Evolutionary conservation across 2,329 filamentous ascomycete species (phyloP).

Genomic region (Macroventuria anomochaeta): DNA sequence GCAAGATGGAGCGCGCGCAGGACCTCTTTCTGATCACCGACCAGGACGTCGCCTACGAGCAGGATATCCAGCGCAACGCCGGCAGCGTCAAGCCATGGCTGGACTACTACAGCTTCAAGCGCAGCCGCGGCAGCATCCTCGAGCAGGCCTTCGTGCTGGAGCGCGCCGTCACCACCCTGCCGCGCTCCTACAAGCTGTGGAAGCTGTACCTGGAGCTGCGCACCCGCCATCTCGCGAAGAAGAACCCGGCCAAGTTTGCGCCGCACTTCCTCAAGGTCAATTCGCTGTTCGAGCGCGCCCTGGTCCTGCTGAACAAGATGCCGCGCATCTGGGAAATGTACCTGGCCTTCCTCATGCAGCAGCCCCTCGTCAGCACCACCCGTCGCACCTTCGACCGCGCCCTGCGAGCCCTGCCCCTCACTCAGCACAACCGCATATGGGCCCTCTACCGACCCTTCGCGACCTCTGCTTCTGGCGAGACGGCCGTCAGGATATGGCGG

Average conservation of each 20-base stretch:
- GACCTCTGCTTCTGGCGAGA: conserved; percentile 86
- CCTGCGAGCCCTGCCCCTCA: conserved; percentile 86
- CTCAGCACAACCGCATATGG: conserved; percentile 97
- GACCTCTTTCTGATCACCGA: conserved; percentile 66
- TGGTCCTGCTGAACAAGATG: conserved; percentile 98
- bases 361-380: conserved; percentile 88
- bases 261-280: conserved; percentile 93
- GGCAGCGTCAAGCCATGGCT: conserved; percentile 93
- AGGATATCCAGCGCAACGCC: conserved; percentile 86
- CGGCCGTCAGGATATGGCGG: conserved; percentile 90
- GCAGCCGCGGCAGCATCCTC: conserved; percentile 79
- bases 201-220: conserved; percentile 93
- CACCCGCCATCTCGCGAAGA: conserved; percentile 77
- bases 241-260: conserved; percentile 81
- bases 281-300: conserved; percentile 86
- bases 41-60: conserved; percentile 94
- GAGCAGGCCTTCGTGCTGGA: conserved; percentile 91
- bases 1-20: conserved; percentile 44
- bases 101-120: conserved; percentile 89
- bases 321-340: conserved; percentile 99
- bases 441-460: conserved; percentile 88
- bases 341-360: conserved; percentile 84
- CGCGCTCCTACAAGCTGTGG: conserved; percentile 97
- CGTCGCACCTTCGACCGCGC: conserved; percentile 91
- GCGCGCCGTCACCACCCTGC: conserved; percentile 85